Conservation (phyloP, 1,139 yeast species). For the Kodamaea ohmeri region DNA sequence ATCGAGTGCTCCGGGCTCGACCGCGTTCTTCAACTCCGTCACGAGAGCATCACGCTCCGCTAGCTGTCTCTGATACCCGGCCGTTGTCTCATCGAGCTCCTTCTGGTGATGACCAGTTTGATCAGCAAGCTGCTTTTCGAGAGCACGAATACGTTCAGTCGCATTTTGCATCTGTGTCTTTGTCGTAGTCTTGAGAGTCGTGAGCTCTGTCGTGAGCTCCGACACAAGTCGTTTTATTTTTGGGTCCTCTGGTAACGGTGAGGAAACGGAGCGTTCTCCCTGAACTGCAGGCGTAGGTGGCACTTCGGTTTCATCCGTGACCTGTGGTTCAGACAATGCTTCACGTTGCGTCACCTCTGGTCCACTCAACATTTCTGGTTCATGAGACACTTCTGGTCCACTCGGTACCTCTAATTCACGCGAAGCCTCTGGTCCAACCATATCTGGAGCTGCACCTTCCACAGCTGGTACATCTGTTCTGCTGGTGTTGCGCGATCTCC, state of each 20-base stretch:
- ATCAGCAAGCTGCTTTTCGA: conserved; percentile 44
- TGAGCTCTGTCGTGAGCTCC: conserved; percentile 49
- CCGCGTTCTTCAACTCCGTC: conserved; percentile 33
- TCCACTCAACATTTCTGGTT: too few species aligned
- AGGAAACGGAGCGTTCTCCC: too few species aligned
- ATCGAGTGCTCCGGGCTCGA: conserved; percentile 33
- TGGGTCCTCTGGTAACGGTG: too few species aligned
- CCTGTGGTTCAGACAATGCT: too few species aligned
- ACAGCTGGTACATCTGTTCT: conserved; percentile 9
- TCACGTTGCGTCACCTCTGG: too few species aligned
- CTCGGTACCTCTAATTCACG: too few species aligned
- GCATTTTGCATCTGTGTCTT: conserved; percentile 54
- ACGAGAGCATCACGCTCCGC: conserved; percentile 36
- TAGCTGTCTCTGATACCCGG: conserved; percentile 26
- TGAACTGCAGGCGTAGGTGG: too few species aligned
- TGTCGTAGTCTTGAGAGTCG: conserved; percentile 44
- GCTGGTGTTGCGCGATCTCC: conserved; percentile 13
- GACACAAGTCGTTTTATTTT: conserved; percentile 31
- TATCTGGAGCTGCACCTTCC: too few species aligned
- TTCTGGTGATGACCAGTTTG: conserved; percentile 20
- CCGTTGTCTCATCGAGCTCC: conserved; percentile 22
- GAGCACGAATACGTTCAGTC: conserved; percentile 44
- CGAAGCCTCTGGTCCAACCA: too few species aligned
- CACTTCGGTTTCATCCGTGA: too few species aligned
- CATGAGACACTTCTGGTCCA: too few species aligned